Base-by-base conservation (phyloP, 345 rosid species). In the Stellera chamaejasme region DNA sequence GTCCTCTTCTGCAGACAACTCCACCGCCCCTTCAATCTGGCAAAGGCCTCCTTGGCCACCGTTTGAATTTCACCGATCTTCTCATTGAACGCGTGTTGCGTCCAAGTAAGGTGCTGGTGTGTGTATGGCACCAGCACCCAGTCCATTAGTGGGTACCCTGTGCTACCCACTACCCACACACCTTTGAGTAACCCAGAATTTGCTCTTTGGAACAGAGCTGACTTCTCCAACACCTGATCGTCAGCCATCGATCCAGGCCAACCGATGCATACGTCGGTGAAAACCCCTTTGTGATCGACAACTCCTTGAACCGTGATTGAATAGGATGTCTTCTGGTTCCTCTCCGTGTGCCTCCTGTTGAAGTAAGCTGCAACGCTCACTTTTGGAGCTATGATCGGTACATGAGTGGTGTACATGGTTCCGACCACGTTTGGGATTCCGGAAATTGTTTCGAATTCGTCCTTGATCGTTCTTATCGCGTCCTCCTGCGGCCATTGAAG, bases 401-500 rank as follows among this genome's bases (percentile, higher is more conserved):
- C 69, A 67, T 87, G 96, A 15, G 89, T 84, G 0, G 96, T 87
- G 10, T 87, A 84, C 85, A 87, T 87, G 3, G 91, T 79, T 10
- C 96, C 91, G 47, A 79, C 87, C 36, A 78, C 68, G 63, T 80
- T 80, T 1, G 96, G 91, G 2, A 87, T 82, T 25, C 88, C 91
- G 0, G 95, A 83, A 27, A 65, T 19, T 0, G 70, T 58, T 58
- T 86, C 85, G 50, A 66, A 83, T 6, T 59, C 75, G 13, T 79
- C 69, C 53, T 79, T 83, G n/a, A 62, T 62, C 66, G 53, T 70
- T 48, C 73, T 72, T 10, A 77, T 46, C 3, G 66, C 52, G n/a
- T 79, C 83, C 13, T 80, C 91, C 52, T 82, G 83, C 6, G 96
- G 89, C 91, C 91, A 87, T 48, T 87, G 88, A 6, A 87, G 56